A percentile compares a stretch with the other conserved stretches of the same genome.
Conservation (phyloP, 306 rosid genomes). For the Medicago lupulina region DNA sequence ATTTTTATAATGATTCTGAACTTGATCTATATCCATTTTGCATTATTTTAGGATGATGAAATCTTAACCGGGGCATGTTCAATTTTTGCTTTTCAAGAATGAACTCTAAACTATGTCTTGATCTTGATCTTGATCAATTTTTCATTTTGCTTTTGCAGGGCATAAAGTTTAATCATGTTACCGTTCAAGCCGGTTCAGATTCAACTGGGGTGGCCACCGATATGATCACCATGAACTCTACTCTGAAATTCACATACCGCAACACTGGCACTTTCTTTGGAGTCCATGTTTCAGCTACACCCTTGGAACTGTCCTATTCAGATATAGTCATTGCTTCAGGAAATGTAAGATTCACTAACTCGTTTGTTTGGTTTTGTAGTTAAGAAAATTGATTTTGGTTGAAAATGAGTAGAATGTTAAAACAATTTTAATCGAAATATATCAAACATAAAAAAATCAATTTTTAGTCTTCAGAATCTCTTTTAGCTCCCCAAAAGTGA, state of each 20-base stretch:
- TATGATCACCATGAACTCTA: conserved; percentile 83
- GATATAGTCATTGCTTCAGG: conserved; percentile 75
- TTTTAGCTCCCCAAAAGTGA: too few relatives aligned
- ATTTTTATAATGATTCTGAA: too few relatives aligned
- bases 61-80: background rate
- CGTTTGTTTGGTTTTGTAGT: background rate
- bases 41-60: background rate
- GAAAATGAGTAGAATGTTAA: background rate
- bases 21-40: background rate
- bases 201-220: conserved; percentile 86
- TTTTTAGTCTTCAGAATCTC: too few relatives aligned
- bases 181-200: conserved; percentile 92
- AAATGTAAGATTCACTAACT: conserved; percentile 52
- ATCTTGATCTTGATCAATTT: background rate
- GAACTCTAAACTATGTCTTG: background rate
- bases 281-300: conserved; percentile 75
- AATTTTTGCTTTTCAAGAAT: background rate
- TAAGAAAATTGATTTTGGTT: background rate
- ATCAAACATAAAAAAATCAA: too few relatives aligned
- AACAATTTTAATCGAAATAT: too few relatives aligned
- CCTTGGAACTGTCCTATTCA: conserved; percentile 73
- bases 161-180: conserved; percentile 66
- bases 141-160: conserved; percentile 63
- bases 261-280: conserved; percentile 93
- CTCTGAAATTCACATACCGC: conserved; percentile 73